Evolutionary conservation across 768 basidiomycete species (phyloP), one percentile per base, ranked within the genome.

Genomic region (Daedalea quercina): DNA sequence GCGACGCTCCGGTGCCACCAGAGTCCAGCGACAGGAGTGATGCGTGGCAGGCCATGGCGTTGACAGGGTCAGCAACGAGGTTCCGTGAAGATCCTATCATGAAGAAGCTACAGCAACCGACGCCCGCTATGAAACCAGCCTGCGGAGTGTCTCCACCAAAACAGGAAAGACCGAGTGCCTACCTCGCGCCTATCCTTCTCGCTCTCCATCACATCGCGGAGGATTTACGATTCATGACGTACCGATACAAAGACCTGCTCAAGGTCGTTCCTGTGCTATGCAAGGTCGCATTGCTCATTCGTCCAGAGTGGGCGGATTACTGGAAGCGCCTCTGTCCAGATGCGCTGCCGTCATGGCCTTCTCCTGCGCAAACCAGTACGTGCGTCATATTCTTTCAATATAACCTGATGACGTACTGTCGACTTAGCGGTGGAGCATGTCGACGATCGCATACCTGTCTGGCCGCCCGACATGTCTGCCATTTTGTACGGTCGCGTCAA

Each of bases 301-400:
- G 88, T 19, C 82, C 84, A 0, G 92, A 92, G 63, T 95, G 93
- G 94, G 81, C 81, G 6, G 92, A 96, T 68, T 94, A 94, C 63
- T 95, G 93, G 94, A 85, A 86, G 61, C 78, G 92, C 12, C 70
- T 91, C 40, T 82, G 82, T 59, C 88, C 91, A 3, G 76, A 79
- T 43, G 76, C 76, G 24, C 70, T 77, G 57, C 68, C 70, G n/a
- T 65, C 67, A 25, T 89, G 89, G 90, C 80, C 81, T 1, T 72
- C 76, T 1, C 69, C 76, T 15, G 63, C 68, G 2, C 70, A 66
- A 33, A 60, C 71, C 49, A 63, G 78, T 81, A 59, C 53, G 76
- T 69, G 9, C 34, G n/a, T 37, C 24, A 58, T 25, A 13, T 23
- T 13, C 0, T 31, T 19, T 44, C 26, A 34, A 22, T 46, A 22